Base-by-base conservation (phyloP, 2,329 filamentous ascomycete genomes). In the Talaromyces sp. region DNA sequence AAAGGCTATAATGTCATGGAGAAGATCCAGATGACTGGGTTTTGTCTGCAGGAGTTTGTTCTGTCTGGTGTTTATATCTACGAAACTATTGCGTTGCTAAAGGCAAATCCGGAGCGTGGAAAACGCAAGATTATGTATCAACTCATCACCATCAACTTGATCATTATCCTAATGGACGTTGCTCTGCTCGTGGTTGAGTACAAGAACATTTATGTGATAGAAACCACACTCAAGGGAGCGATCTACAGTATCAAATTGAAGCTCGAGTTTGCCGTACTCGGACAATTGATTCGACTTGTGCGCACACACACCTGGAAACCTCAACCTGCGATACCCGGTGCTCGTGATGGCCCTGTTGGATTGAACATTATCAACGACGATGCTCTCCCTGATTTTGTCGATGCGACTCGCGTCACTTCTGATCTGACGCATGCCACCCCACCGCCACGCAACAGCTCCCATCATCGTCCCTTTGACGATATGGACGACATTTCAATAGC, bases 11-110 rank as follows among this genome's bases (percentile, higher is more conserved):
- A 78, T 48, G 68, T 80, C 37, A 79, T 83, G 74, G 84, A 86
- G 66, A 82, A 82, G 69, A 77, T 85, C 18, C 82, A 86, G 67
- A 81, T 85, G 69, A 82, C 81, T 5, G 75, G 82, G 7, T 86
- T 86, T 68, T 84, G 81, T 66, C 60, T 84, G 12, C 84, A 86
- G 67, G 84, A 86, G 63, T 76, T 81, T 58, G 75, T 84, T 64
- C 78, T 86, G 57, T 84, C 82, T 0, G 75, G 75, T 0, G 72
- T 84, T 21, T 86, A 84, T 69, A 84, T 86, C 62, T 75, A 73
- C 69, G 82, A 85, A 66, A 83, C 83, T 0, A 70, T 81, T 63
- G 79, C 77, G 79, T 77, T 84, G 62, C 74, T 85, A 59, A 77
- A 77, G 7, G 67, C 80, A 9, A 77, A 82, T 63, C 75, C 76